A percentile compares a stretch with the other conserved stretches of the same genome.
Conservation (phyloP, 2,329 filamentous ascomycete species). For the Fusarium camptoceras region DNA sequence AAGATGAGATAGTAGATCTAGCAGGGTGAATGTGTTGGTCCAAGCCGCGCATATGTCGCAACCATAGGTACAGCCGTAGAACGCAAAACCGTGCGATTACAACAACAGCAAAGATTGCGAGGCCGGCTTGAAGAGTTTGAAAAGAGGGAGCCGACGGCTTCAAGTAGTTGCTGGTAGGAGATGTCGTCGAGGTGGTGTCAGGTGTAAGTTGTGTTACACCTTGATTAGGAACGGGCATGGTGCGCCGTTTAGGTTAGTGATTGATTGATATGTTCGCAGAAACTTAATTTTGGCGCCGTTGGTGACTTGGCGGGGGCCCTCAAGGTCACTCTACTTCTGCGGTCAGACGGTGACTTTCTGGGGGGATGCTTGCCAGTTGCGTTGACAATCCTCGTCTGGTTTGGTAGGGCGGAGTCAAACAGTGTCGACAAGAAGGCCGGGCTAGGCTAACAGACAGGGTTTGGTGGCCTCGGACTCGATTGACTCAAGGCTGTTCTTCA, state of each 20-base stretch:
- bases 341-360: conserved; percentile 51
- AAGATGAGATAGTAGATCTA: conserved; percentile 30
- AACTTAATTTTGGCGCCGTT: conserved; percentile 50
- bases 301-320: conserved; percentile 48
- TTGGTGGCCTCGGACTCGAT: conserved; percentile 35
- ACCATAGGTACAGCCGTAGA: conserved; percentile 44
- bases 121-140: conserved; percentile 45
- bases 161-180: conserved; percentile 48
- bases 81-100: conserved; percentile 51
- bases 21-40: conserved; percentile 39
- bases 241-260: conserved; percentile 42
- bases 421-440: conserved; percentile 41
- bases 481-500: conserved; percentile 16
- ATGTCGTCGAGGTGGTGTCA: conserved; percentile 44
- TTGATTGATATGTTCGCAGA: conserved; percentile 42
- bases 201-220: conserved; percentile 48
- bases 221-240: conserved; percentile 51
- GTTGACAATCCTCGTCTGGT: conserved; percentile 46
- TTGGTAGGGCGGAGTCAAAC: conserved; percentile 47
- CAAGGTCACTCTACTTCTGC: conserved; percentile 51
- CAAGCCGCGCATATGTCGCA: conserved; percentile 43
- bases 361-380: conserved; percentile 47
- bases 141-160: conserved; percentile 48
- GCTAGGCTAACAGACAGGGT: conserved; percentile 45
- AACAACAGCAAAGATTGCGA: conserved; percentile 53